Evolutionary conservation across 495 filamentous ascomycete species (phyloP).

Genomic region (Acidomyces sp.): DNA sequence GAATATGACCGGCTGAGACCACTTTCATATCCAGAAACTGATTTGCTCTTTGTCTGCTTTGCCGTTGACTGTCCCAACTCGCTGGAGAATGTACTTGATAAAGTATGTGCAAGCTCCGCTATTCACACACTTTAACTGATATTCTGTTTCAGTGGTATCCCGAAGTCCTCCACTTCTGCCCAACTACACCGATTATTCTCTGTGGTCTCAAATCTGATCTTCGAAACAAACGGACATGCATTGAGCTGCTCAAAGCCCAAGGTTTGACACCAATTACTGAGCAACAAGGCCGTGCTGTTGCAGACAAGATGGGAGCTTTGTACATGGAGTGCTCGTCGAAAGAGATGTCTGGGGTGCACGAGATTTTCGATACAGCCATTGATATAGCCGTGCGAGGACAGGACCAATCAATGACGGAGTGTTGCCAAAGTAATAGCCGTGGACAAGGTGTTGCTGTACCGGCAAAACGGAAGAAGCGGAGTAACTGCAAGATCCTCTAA

Average conservation of each 20-base stretch:
- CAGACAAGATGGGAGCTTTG: slow-evolving; percentile 77
- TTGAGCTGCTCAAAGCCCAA: slow-evolving; percentile 96
- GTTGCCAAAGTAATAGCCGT: slow-evolving; percentile 8
- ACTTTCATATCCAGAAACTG: slow-evolving; percentile 93
- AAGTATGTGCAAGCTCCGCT: slow-evolving; percentile 43
- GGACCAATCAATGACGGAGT: slow-evolving; percentile 42
- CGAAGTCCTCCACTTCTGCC: slow-evolving; percentile 97
- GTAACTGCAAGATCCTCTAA: slow-evolving; percentile 57
- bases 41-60: slow-evolving; percentile 96
- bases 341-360: slow-evolving; percentile 88
- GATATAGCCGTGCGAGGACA: slow-evolving; percentile 57
- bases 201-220: slow-evolving; percentile 95
- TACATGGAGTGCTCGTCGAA: slow-evolving; percentile 98
- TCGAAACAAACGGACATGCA: slow-evolving; percentile 83
- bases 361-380: slow-evolving; percentile 84
- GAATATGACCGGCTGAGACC: slow-evolving; percentile 94
- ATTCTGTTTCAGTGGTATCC: slow-evolving; percentile 71
- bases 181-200: slow-evolving; percentile 87
- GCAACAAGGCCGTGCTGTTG: slow-evolving; percentile 77
- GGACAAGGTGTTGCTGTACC: slow-evolving; percentile 5
- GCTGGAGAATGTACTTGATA: slow-evolving; percentile 95
- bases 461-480: slow-evolving; percentile 50
- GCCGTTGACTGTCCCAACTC: slow-evolving; percentile 98
- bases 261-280: slow-evolving; percentile 86
- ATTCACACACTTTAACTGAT: slow-evolving; percentile 12